A percentile compares a stretch with the other conserved stretches of the same genome.
Evolutionary conservation across 352 stramenopile species (phyloP).

Genomic region (Phytophthora vignae): DNA sequence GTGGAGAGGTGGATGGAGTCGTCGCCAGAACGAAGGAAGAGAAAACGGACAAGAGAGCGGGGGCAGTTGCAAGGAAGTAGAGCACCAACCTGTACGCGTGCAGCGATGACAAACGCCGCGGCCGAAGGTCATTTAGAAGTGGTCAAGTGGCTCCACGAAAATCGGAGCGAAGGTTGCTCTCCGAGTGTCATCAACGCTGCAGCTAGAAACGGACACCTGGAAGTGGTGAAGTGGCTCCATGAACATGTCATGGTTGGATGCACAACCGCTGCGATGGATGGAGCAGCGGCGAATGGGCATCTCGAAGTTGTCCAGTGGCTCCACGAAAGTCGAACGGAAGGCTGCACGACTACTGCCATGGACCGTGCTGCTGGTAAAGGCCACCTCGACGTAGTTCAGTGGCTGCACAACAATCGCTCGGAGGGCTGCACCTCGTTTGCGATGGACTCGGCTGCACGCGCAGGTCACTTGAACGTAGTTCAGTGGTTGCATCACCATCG

Average conservation of each 20-base stretch:
- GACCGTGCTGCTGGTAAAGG: constrained; percentile 40
- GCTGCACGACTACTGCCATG: constrained; percentile 42
- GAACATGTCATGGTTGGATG: constrained; percentile 24
- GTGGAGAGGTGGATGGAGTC: constrained; percentile 20
- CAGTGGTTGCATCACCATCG: constrained; percentile 31
- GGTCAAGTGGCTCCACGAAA: constrained; percentile 40
- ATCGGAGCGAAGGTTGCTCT: constrained; percentile 42
- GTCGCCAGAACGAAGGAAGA: constrained; percentile 24
- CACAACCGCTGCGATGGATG: constrained; percentile 29
- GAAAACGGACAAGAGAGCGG: constrained; percentile 11
- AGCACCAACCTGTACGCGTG: constrained; percentile 27
- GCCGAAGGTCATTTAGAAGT: constrained; percentile 38
- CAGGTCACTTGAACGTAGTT: constrained; percentile 24
- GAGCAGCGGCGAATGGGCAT: constrained; percentile 30
- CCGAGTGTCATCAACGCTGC: constrained; percentile 42
- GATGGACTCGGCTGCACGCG: constrained; percentile 26
- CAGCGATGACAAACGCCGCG: constrained; percentile 47
- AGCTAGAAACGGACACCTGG: constrained; percentile 40
- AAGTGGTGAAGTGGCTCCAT: constrained; percentile 46
- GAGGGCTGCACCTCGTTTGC: constrained; percentile 33
- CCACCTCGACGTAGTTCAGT: constrained; percentile 47
- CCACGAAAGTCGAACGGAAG: constrained; percentile 21
- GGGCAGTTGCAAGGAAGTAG: constrained; percentile 1
- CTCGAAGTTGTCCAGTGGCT: constrained; percentile 38
- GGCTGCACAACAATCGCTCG: too few relatives aligned